Evolutionary conservation across 345 rosid species (phyloP).

Genomic region (Boechera divaricarpa): DNA sequence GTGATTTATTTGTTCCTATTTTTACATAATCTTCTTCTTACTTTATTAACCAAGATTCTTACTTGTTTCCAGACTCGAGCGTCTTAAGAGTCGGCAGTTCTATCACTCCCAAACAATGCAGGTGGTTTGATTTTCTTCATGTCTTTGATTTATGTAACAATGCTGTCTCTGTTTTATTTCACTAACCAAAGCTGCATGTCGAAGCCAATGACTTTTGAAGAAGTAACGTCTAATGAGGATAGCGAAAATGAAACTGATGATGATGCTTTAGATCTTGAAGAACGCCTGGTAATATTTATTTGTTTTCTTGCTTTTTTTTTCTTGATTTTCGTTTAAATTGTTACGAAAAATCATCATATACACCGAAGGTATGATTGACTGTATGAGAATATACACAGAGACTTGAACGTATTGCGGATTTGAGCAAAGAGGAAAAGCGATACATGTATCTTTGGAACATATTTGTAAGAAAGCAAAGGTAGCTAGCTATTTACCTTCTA

Average conservation of each 20-base stretch:
- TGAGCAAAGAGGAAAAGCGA: constrained; percentile 72
- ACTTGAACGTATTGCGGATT: constrained; percentile 73
- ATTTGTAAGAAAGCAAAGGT: constrained; percentile 77
- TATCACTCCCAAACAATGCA: constrained; percentile 89
- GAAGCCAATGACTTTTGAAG: constrained; percentile 72
- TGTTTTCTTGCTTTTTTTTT: background rate
- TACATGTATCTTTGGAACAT: constrained; percentile 92
- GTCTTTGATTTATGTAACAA: background rate
- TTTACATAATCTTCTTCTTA: background rate
- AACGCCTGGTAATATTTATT: constrained; percentile 63
- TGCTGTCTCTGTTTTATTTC: constrained; percentile 14
- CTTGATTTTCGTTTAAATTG: background rate
- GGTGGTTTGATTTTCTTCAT: constrained; percentile 51
- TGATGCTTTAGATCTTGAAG: constrained; percentile 71
- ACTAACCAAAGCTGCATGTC: constrained; percentile 16
- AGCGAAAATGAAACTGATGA: constrained; percentile 86
- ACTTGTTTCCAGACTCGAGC: constrained; percentile 54
- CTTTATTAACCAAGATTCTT: background rate
- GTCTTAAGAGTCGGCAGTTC: constrained; percentile 70
- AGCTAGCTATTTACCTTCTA: constrained; percentile 17
- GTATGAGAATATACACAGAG: constrained; percentile 53
- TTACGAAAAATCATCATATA: background rate
- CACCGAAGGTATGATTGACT: background rate
- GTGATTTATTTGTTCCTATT: background rate
- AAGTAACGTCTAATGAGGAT: constrained; percentile 70